These are phyloP conservation scores for Pseudohalonectria lignicola DNA, from an alignment of 2,329 filamentous ascomycete species.

Conservation along the genomic window DNA sequence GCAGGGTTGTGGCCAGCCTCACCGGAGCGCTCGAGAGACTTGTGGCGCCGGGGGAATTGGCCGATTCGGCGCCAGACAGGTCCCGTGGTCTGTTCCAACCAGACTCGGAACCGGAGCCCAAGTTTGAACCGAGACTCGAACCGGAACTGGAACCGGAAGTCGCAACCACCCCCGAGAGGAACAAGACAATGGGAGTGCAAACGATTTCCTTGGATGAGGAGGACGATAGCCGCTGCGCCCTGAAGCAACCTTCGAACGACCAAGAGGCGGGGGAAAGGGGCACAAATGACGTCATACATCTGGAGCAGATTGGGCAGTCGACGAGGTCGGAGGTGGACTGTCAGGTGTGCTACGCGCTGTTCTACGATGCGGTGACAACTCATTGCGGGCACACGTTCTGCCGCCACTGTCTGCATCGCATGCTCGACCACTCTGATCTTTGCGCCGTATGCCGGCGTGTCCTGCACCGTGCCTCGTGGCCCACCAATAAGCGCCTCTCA, in stretches of 20 bases:
- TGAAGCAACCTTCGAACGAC: too few relatives aligned
- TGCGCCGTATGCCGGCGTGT: slow-evolving; percentile 72
- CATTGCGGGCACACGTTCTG: slow-evolving; percentile 87
- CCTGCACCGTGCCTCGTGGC: slow-evolving; percentile 26
- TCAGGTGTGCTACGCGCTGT: slow-evolving; percentile 74
- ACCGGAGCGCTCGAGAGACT: slow-evolving; percentile 37
- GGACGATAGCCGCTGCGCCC: slow-evolving; percentile 24
- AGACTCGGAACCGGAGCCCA: too few relatives aligned
- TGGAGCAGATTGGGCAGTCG: too few relatives aligned
- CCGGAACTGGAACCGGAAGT: too few relatives aligned
- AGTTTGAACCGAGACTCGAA: too few relatives aligned
- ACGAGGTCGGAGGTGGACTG: slow-evolving; percentile 69
- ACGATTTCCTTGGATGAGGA: slow-evolving; percentile 18
- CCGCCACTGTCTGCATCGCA: slow-evolving; percentile 63
- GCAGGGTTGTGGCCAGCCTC: slow-evolving; percentile 56
- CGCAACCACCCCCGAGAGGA: too few relatives aligned
- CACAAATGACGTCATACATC: too few relatives aligned
- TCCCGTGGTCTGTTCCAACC: too few relatives aligned
- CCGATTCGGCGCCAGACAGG: too few relatives aligned
- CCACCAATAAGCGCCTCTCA: slow-evolving; percentile 51
- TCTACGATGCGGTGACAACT: slow-evolving; percentile 74
- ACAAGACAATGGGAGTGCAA: too few relatives aligned
- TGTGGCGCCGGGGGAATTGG: slow-evolving; percentile 22
- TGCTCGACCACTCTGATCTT: slow-evolving; percentile 64
- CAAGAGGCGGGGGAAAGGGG: too few relatives aligned